Evolutionary conservation across 352 stramenopile species (phyloP).

Genomic region (Ochromonadaceae sp.): DNA sequence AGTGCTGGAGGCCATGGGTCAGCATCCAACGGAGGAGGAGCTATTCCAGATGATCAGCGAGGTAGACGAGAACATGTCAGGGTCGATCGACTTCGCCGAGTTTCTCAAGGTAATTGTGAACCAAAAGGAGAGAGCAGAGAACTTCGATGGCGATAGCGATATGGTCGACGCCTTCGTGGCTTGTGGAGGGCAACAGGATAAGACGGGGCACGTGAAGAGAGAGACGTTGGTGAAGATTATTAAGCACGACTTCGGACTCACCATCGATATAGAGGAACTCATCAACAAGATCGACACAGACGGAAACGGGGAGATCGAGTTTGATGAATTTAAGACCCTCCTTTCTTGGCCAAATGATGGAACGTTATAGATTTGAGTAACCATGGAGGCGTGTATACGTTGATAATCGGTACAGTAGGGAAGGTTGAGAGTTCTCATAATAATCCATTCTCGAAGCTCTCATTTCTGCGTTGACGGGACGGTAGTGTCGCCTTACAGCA

Average conservation of each 20-base stretch:
- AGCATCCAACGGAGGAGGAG: constrained; percentile 90
- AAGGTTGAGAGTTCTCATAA: no score
- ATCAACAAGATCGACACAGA: constrained; percentile 85
- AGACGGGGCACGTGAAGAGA: constrained; percentile 64
- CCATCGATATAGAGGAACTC: constrained; percentile 89
- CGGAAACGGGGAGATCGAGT: constrained; percentile 81
- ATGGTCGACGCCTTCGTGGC: constrained; percentile 92
- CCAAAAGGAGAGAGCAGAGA: constrained; percentile 78
- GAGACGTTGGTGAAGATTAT: constrained; percentile 67
- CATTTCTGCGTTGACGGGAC: no score
- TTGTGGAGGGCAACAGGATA: constrained; percentile 72
- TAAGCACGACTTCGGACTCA: constrained; percentile 79
- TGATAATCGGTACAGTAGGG: no score
- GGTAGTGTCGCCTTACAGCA: no score
- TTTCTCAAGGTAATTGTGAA: constrained; percentile 90
- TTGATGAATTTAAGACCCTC: constrained; percentile 84
- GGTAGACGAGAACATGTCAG: constrained; percentile 77
- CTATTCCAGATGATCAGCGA: constrained; percentile 92
- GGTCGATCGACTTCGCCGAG: constrained; percentile 89
- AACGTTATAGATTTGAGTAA: no score
- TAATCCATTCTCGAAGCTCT: no score
- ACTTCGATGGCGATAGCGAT: constrained; percentile 88
- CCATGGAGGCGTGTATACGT: no score
- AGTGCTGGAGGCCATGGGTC: constrained; percentile 88
- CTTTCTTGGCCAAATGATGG: constrained; percentile 40